phyloP scores from a whole-genome alignment of 805 yeast species.

The Nakazawaea wickerhamii region DNA sequence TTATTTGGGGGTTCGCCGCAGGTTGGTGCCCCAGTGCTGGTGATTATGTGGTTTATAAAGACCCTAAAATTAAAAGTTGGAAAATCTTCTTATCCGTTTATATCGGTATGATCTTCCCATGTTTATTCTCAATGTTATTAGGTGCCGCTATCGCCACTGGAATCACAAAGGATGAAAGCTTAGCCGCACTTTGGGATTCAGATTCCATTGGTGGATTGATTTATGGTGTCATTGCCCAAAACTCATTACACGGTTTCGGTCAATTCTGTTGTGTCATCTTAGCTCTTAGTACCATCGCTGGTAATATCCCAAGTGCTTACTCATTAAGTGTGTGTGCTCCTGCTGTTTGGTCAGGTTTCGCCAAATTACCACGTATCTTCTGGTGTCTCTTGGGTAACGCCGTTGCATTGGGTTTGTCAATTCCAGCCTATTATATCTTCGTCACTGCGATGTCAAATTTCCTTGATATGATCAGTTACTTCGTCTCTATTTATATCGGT shows the following conservation, averaged over 20 bases:
- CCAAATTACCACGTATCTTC: constrained; percentile 28
- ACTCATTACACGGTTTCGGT: constrained; percentile 28
- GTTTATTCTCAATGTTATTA: constrained; percentile 64
- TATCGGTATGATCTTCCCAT: constrained; percentile 27
- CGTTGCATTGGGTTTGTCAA: constrained; percentile 27
- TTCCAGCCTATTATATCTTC: constrained; percentile 31
- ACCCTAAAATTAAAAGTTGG: constrained; percentile 24
- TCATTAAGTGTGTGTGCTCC: constrained; percentile 28
- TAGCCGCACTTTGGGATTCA: constrained; percentile 43
- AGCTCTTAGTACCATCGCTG: constrained; percentile 28
- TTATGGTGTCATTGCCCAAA: constrained; percentile 25
- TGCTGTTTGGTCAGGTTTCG: constrained; percentile 28
- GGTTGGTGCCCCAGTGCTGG: constrained; percentile 32
- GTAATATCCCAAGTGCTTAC: constrained; percentile 30
- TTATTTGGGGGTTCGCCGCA: constrained; percentile 29
- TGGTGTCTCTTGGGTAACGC: constrained; percentile 31
- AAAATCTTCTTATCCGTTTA: constrained; percentile 26
- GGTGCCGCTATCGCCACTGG: constrained; percentile 88
- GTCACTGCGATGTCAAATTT: constrained; percentile 27
- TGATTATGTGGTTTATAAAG: constrained; percentile 31
- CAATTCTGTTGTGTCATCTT: constrained; percentile 28
- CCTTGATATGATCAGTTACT: constrained; percentile 28
- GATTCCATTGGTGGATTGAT: constrained; percentile 42
- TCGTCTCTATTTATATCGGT: constrained; percentile 30
- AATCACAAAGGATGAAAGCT: constrained; percentile 37